Evolutionary conservation across 2,329 filamentous ascomycete species (phyloP), one percentile per base, ranked within the genome.

Genomic region (Clarireedia hainanense): DNA sequence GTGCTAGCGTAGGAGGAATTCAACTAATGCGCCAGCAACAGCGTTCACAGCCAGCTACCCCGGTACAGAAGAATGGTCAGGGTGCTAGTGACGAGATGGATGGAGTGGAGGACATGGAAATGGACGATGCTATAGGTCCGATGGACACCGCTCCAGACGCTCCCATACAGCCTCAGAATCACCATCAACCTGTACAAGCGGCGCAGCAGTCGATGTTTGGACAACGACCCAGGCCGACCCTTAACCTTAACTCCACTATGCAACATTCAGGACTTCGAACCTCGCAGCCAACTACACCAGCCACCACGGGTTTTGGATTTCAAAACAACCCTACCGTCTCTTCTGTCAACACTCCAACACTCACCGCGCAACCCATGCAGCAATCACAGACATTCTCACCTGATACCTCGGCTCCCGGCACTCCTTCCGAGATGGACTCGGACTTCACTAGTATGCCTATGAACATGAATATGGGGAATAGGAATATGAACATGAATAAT

Each of bases 321-420:
- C 87, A 91, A 69, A 90, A 95, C 70, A 96, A 96, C 70, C 92
- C 92, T 15, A 96, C 91, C 1, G 92, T 97, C 17, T 99, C 94
- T 3, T 96, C 91, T 3, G 92, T 96, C 55, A 97, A 96, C 71
- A 97, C 92, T 0, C 92, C 92, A 0, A 95, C 91, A 0, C 79
- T 97, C 57, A 88, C 87, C 58, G 89, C 89, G 1, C 86, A 91
- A 61, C 76, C 84, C 59, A 79, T 77, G 51, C 79, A 82, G 43
- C 80, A 76, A 57, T 80, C 76, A 37, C 62, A 63, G 24, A 61
- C 61, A 27, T 68, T 70, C 53, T 69, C 68, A 14, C 58, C 77
- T 77, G 81, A 86, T 70, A 84, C 84, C 5, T 88, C 85, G 45
- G 78, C 81, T 50, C 84, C 86, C 17, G 83, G 84, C 43, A 88